Evolutionary conservation across 257 asterid genomes (phyloP).

Genomic region (Salvia miltiorrhiza): DNA sequence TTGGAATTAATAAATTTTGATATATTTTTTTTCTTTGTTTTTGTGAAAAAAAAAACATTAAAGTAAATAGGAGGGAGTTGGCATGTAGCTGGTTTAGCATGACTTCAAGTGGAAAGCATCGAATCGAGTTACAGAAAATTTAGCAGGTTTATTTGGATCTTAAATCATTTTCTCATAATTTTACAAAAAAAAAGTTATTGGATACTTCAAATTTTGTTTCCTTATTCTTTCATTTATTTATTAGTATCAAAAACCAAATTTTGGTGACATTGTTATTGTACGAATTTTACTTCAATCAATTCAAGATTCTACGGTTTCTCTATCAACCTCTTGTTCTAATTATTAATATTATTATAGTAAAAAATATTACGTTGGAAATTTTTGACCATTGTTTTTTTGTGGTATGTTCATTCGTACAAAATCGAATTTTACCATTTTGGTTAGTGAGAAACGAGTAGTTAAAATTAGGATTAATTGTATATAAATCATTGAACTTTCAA

Average conservation of each 20-base stretch:
- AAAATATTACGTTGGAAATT: not conserved
- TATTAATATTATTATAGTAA: not conserved
- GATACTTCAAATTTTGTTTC: not conserved
- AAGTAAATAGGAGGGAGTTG: conserved; percentile 28
- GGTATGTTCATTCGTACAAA: too few relatives aligned
- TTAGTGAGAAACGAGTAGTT: too few relatives aligned
- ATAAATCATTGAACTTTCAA: too few relatives aligned
- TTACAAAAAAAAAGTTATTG: too few relatives aligned
- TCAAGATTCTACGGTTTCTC: not conserved
- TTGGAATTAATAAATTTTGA: too few relatives aligned
- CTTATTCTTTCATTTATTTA: not conserved
- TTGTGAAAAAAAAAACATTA: not conserved
- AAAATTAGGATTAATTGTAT: too few relatives aligned
- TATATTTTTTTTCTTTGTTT: not conserved
- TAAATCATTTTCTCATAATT: not conserved
- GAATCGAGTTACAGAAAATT: conserved; percentile 22
- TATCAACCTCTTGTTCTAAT: not conserved
- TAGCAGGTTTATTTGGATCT: conserved; percentile 11
- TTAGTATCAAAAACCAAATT: not conserved
- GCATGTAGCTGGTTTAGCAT: conserved; percentile 25
- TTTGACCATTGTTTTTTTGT: too few relatives aligned
- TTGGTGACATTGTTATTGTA: not conserved
- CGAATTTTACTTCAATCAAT: not conserved
- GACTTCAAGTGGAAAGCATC: not conserved
- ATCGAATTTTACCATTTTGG: too few relatives aligned